Evolutionary conservation across 768 basidiomycete species (phyloP), one percentile per base, ranked within the genome.

Genomic region (Zangia roseola): DNA sequence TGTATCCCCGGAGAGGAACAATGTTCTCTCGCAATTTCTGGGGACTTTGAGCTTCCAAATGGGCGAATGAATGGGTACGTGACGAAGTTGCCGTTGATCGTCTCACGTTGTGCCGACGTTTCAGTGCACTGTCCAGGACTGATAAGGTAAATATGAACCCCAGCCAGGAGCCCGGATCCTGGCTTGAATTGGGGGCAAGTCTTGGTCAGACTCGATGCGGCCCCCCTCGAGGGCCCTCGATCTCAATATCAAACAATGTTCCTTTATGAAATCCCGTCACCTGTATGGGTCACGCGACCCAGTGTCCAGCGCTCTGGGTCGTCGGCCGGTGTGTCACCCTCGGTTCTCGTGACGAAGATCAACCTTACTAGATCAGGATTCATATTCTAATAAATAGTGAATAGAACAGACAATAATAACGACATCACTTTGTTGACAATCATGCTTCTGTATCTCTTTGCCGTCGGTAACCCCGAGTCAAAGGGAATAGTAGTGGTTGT

Each of bases 321-420:
- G n/a, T n/a, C n/a, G n/a, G n/a, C n/a, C n/a, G n/a, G n/a, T 26
- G 26, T 26, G 26, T 26, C 26, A 26, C 30, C 41, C 28, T 49
- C 23, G 57, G 49, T 63, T 55, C 56, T 31, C 6, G 31, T 6
- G 28, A 95, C 91, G 95, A 95, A 54, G 89, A 97, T 97, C 79
- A 97, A 97, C 70, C 82, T 88, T 37, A 94, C 94, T 72, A 97
- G 95, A 69, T 97, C 92, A 30, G 94, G 94, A 71, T 95, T 94
- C 72, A 94, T 97, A 74, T 97, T 92, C 20, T 93, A 93, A 69
- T 97, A 49, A 6, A 44, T 12, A 12, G 24, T 77, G 97, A 98
- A 76, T 52, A 97, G 88, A 49, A 97, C 88, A 68, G 50, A 97
- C 88, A 68, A 95, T 91, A 61, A 97, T 78, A 68, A 98, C 94